phyloP scores from a whole-genome alignment of 2,329 filamentous ascomycete species.

The Allantophomopsis lycopodina region DNA sequence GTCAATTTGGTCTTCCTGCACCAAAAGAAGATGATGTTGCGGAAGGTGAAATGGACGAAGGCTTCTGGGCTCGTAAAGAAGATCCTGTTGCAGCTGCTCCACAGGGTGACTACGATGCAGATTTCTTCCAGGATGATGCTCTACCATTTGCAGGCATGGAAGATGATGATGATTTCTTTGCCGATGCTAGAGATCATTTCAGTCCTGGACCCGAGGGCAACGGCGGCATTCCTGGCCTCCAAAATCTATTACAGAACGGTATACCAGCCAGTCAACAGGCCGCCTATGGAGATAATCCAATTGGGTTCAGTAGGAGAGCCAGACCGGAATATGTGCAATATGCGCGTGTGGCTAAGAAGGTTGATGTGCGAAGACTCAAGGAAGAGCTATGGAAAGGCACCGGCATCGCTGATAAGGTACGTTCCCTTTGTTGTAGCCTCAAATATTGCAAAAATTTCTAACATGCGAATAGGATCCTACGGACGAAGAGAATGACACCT shows the following conservation, averaged over 20 bases:
- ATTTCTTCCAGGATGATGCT: constrained; percentile 91
- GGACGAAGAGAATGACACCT: constrained; percentile 21
- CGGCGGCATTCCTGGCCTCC: constrained; percentile 31
- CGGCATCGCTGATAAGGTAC: constrained; percentile 28
- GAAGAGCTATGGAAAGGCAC: constrained; percentile 60
- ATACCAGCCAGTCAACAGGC: constrained; percentile 28
- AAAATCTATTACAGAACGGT: constrained; percentile 35
- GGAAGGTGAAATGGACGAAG: constrained; percentile 80
- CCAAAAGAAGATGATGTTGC: constrained; percentile 40
- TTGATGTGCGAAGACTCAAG: constrained; percentile 54
- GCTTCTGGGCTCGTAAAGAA: constrained; percentile 77
- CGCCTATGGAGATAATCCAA: constrained; percentile 51
- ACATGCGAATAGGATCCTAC: constrained; percentile 14
- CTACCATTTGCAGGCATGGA: constrained; percentile 49
- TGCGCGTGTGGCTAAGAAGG: constrained; percentile 56
- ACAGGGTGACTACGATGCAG: constrained; percentile 81
- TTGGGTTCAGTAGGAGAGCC: constrained; percentile 48
- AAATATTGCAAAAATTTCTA: too few species aligned
- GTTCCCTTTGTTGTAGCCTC: too few species aligned
- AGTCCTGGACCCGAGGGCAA: constrained; percentile 43
- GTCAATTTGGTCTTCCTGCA: constrained; percentile 24
- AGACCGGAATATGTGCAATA: constrained; percentile 60
- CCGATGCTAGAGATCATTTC: constrained; percentile 69
- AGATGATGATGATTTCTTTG: constrained; percentile 58
- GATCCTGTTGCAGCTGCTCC: constrained; percentile 33